Base-by-base conservation (phyloP, 208 protist genomes). In the Leishmania mexicana region DNA sequence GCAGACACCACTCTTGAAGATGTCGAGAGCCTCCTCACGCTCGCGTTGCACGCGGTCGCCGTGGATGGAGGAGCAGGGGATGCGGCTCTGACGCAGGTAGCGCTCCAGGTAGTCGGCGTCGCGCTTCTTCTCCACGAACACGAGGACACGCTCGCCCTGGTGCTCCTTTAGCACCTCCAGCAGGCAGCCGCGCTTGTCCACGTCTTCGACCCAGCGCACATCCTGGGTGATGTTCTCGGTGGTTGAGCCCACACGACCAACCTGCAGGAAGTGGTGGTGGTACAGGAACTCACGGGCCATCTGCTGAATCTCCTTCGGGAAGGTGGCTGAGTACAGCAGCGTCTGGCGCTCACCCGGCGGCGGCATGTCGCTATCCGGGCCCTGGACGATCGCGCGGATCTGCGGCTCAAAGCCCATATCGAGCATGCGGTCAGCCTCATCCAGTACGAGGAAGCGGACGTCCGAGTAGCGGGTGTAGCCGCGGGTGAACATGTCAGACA, bases 361-460 rank as follows among this genome's bases (percentile, higher is more conserved):
- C 10, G 97, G 97, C 98, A 99, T 99, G 85, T 98, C 98, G 54
- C 94, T 94, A 67, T 99, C 88, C 8, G 94, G 94, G 82, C 98
- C 97, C 80, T 99, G 94, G 17, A 99, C 98, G 87, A 99, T 99
- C 81, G 96, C 91, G 73, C 99, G 98, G 78, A 99, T 99, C 91
- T 99, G 99, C 54, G 98, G 98, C 91, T 99, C 99, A 83, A 99
- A 99, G 80, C 99, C 99, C 99, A 99, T 99, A 89, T 99, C 99
- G 62, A 99, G 97, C 99, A 99, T 99, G 78, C 99, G 98, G 85
- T 99, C 99, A 24, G 99, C 99, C 90, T 99, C 99, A 87, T 99
- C 99, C 24, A 99, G 93, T 19, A 99, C 94, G 28, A 99, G 90
- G 83, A 98, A 99, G 72, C 92, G 96, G 78, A 99, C 95, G n/a